These are phyloP conservation scores for Candida ficus DNA, from an alignment of 805 yeast species.

Conservation along the genomic window DNA sequence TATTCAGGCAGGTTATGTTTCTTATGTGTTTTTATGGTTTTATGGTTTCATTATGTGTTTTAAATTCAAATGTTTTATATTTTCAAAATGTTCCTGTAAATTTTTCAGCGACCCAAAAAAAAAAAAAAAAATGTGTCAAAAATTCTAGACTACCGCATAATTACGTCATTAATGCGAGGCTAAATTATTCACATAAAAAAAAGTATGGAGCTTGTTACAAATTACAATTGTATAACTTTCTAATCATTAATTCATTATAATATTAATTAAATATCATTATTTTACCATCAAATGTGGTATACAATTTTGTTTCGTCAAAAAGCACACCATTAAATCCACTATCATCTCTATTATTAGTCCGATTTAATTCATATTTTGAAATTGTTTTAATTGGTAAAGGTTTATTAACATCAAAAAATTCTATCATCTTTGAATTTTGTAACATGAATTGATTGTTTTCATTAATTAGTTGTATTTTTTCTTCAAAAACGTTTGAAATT, in stretches of 20 bases:
- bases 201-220: too few relatives aligned
- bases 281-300: neutral
- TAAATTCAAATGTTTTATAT: too few relatives aligned
- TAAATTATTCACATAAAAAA: too few relatives aligned
- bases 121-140: too few relatives aligned
- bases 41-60: too few relatives aligned
- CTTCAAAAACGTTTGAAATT: constrained; percentile 8
- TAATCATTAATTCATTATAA: neutral
- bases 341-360: neutral
- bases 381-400: constrained; percentile 9
- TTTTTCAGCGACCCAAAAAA: too few relatives aligned
- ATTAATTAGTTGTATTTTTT: constrained; percentile 1
- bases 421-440: constrained; percentile 7
- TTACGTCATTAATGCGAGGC: too few relatives aligned
- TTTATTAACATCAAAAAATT: constrained; percentile 6
- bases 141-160: too few relatives aligned
- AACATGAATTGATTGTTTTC: constrained; percentile 3
- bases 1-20: too few relatives aligned
- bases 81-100: too few relatives aligned
- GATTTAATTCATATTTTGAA: constrained; percentile 2
- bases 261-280: neutral
- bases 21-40: too few relatives aligned
- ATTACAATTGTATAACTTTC: too few relatives aligned
- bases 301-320: constrained; percentile 1
- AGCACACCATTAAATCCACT: constrained; percentile 1